These are phyloP conservation scores for Sarocladiaceae sp. DNA, from an alignment of 2,329 filamentous ascomycete species.

Conservation along the genomic window DNA sequence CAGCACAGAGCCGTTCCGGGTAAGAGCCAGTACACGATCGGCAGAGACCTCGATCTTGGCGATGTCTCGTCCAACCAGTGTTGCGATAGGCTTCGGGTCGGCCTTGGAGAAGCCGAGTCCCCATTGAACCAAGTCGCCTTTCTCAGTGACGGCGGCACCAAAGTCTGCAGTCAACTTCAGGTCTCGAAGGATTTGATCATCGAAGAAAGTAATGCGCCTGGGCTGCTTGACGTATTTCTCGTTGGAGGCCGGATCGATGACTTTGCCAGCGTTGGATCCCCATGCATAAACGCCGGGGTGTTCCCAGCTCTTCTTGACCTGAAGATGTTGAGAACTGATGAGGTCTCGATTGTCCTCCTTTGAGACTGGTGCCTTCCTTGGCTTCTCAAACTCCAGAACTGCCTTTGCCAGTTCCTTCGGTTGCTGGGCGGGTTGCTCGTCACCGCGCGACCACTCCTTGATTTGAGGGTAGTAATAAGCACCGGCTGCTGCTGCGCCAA, in stretches of 20 bases:
- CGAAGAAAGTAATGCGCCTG: slow-evolving; percentile 71
- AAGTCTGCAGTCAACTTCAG: slow-evolving; percentile 78
- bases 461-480: slow-evolving; percentile 32
- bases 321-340: slow-evolving; percentile 78
- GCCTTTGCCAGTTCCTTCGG: slow-evolving; percentile 28
- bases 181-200: slow-evolving; percentile 77
- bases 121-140: slow-evolving; percentile 89
- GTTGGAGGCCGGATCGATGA: slow-evolving; percentile 77
- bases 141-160: slow-evolving; percentile 80
- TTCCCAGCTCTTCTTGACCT: slow-evolving; percentile 75
- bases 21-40: slow-evolving; percentile 77
- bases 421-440: slow-evolving; percentile 5
- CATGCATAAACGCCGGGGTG: slow-evolving; percentile 89
- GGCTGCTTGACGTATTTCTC: slow-evolving; percentile 76
- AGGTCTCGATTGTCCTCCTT: slow-evolving; percentile 69
- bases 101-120: slow-evolving; percentile 67
- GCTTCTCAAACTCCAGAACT: slow-evolving; percentile 62
- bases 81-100: slow-evolving; percentile 57
- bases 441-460: slow-evolving; percentile 19
- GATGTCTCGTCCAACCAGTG: slow-evolving; percentile 76
- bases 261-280: slow-evolving; percentile 79
- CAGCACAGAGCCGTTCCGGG: slow-evolving; percentile 70
- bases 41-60: slow-evolving; percentile 68
- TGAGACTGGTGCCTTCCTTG: slow-evolving; percentile 48
- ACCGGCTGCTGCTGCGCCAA: slow-evolving; percentile 32